Evolutionary conservation across 352 stramenopile genomes (phyloP).

Genomic region (Phytophthora tubulina): DNA sequence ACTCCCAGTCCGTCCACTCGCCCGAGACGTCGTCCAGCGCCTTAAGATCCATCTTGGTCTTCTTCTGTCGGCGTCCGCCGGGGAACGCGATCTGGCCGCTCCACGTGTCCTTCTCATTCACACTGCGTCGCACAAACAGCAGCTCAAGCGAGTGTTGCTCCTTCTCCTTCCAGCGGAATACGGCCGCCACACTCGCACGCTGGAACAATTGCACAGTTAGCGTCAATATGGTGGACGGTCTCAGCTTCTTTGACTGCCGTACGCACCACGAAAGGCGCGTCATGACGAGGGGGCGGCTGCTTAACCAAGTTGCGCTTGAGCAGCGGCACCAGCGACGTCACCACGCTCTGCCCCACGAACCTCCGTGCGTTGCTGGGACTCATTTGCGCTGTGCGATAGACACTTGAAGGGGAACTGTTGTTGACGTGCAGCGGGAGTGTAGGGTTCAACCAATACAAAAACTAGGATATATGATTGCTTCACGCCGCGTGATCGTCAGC

Average conservation of each 20-base stretch:
- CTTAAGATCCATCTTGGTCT: constrained; percentile 47
- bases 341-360: constrained; percentile 55
- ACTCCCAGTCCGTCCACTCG: constrained; percentile 71
- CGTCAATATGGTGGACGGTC: constrained; percentile 3
- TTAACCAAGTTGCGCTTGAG: constrained; percentile 67
- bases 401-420: constrained; percentile 14
- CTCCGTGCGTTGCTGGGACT: constrained; percentile 25
- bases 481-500: neutral
- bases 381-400: constrained; percentile 11
- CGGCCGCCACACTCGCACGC: constrained; percentile 78
- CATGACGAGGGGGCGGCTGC: constrained; percentile 39
- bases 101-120: constrained; percentile 84
- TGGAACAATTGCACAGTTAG: constrained; percentile 18
- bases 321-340: constrained; percentile 59
- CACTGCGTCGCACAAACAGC: constrained; percentile 76
- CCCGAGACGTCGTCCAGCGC: constrained; percentile 34
- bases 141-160: constrained; percentile 73
- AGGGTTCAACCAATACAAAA: constrained; percentile 24
- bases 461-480: constrained; percentile 6
- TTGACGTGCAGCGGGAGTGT: constrained; percentile 22
- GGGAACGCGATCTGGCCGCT: constrained; percentile 88
- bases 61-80: constrained; percentile 75
- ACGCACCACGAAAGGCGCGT: constrained; percentile 48
- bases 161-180: constrained; percentile 84
- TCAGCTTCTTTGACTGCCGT: neutral